A percentile compares a stretch with the other conserved stretches of the same genome.
Conservation (phyloP, 495 filamentous ascomycete species). For the Trichoderma asperelloides region DNA sequence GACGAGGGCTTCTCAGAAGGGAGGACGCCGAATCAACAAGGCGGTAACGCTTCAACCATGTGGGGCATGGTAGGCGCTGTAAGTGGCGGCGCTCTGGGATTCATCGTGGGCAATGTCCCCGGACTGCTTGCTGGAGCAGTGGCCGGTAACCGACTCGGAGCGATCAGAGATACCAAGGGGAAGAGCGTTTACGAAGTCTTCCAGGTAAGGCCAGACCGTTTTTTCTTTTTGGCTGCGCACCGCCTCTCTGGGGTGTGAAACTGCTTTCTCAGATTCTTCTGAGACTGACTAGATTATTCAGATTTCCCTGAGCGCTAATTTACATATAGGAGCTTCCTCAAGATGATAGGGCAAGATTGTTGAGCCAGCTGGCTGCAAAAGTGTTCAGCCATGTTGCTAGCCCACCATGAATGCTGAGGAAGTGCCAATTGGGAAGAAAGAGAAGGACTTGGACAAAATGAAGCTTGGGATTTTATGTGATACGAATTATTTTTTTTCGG, state of each 20-base stretch:
- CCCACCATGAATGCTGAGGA: neutral
- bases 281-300: constrained; percentile 3
- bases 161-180: constrained; percentile 77
- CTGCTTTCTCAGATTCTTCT: neutral
- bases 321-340: constrained; percentile 58
- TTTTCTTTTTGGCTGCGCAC: too few species aligned
- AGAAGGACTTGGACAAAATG: neutral
- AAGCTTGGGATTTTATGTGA: neutral
- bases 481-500: neutral
- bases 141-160: constrained; percentile 82
- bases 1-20: constrained; percentile 79
- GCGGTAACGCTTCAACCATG: constrained; percentile 52
- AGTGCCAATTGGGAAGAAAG: constrained; percentile 16
- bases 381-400: constrained; percentile 53
- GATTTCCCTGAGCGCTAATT: neutral
- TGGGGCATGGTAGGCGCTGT: constrained; percentile 81
- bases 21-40: constrained; percentile 32
- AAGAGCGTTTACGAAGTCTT: constrained; percentile 96
- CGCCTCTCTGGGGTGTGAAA: neutral
- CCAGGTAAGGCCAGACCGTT: constrained; percentile 26
- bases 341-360: constrained; percentile 64
- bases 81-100: constrained; percentile 84
- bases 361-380: constrained; percentile 66
- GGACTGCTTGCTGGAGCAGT: constrained; percentile 85
- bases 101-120: constrained; percentile 87